phyloP scores from a whole-genome alignment of 2,329 filamentous ascomycete genomes.

The Apiospora hydei region DNA sequence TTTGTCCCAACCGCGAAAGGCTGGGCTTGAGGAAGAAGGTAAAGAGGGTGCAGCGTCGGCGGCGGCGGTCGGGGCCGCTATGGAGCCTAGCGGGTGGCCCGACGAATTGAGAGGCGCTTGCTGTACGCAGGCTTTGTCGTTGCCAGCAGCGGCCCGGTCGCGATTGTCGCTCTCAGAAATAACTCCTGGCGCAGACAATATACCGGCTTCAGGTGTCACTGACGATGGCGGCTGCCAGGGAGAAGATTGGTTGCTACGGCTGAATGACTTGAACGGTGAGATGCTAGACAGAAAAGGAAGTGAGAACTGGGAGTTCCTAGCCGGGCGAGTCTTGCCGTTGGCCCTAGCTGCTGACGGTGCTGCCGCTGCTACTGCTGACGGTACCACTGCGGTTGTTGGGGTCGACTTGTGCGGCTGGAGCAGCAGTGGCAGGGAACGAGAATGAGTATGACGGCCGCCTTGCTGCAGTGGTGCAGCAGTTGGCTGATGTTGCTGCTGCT shows the following conservation, averaged over 20 bases:
- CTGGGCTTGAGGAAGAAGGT: not conserved
- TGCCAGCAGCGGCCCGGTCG: constrained; percentile 2
- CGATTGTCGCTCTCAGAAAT: not conserved
- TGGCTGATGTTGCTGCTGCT: not conserved
- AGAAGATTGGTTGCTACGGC: not conserved
- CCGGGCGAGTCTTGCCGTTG: constrained; percentile 10
- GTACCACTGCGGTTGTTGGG: constrained; percentile 6
- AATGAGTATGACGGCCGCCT: constrained; percentile 1
- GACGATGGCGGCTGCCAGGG: constrained; percentile 14
- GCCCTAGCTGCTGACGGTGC: constrained; percentile 15
- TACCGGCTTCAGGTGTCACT: not conserved
- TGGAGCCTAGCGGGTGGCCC: constrained; percentile 10
- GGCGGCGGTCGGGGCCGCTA: constrained; percentile 20
- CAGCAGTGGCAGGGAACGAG: constrained; percentile 16
- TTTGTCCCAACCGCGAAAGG: constrained; percentile 10
- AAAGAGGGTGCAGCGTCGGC: constrained; percentile 3
- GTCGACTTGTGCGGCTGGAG: constrained; percentile 20
- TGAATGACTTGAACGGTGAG: constrained; percentile 19
- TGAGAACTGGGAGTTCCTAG: constrained; percentile 20
- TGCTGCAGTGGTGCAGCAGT: not conserved
- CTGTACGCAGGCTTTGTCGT: not conserved
- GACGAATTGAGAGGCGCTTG: constrained; percentile 13
- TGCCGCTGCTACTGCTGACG: not conserved
- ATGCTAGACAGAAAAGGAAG: constrained; percentile 16
- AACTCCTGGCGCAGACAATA: not conserved